These are phyloP conservation scores for Entoloma clypeatum DNA, from an alignment of 1,284 basidiomycete genomes.

Conservation along the genomic window DNA sequence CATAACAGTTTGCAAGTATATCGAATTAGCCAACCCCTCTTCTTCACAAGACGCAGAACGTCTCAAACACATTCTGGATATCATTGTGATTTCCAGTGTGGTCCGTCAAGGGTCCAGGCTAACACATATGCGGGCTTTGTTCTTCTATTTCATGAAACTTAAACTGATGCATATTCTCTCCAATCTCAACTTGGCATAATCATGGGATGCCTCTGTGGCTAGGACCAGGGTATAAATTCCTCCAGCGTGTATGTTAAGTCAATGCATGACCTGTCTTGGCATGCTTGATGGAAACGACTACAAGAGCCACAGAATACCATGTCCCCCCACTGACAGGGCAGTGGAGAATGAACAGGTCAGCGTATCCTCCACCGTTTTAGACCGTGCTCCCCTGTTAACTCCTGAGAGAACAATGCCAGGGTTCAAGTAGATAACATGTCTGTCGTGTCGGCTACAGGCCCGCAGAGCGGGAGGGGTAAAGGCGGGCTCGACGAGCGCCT, in stretches of 20 bases:
- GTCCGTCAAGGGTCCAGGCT: conserved; percentile 66
- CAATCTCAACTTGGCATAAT: conserved; percentile 48
- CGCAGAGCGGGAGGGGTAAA: too few species aligned
- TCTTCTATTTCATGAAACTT: conserved; percentile 1
- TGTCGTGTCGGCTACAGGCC: too few species aligned
- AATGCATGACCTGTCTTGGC: too few species aligned
- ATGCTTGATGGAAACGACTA: too few species aligned
- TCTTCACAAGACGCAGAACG: conserved; percentile 26
- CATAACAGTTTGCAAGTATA: conserved; percentile 26
- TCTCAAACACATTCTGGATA: conserved; percentile 40
- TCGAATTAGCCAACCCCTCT: conserved; percentile 14
- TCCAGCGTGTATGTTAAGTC: conserved; percentile 46
- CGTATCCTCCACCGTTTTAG: too few species aligned
- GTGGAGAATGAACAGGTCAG: too few species aligned
- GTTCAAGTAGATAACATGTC: too few species aligned
- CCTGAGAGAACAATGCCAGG: too few species aligned
- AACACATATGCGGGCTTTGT: conserved; percentile 38
- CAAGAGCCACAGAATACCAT: too few species aligned
- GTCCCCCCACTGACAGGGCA: too few species aligned
- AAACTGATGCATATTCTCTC: conserved; percentile 20
- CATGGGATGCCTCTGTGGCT: conserved; percentile 59
- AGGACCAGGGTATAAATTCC: conserved; percentile 52
- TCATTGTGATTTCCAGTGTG: conserved; percentile 49
- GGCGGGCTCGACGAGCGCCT: too few species aligned
- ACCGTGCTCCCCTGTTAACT: too few species aligned